Base-by-base conservation (phyloP, 768 basidiomycete genomes). In the Calocybe indica region DNA sequence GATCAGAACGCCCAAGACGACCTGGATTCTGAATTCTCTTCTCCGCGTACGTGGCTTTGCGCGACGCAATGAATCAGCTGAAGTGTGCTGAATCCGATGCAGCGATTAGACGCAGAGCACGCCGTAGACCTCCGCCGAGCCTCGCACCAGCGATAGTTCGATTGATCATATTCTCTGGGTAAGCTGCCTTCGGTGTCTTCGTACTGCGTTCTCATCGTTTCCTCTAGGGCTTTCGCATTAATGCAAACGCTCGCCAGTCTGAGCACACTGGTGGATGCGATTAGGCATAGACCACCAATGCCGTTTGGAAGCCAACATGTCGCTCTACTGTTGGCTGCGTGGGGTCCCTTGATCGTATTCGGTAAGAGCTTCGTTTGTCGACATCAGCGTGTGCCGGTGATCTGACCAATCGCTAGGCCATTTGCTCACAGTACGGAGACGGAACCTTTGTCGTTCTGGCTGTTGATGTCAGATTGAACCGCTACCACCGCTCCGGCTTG, bases 251-350 rank as follows among this genome's bases (percentile, higher is more conserved):
- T 83, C 15, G 67, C 74, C 7, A 70, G 71, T 40, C 65, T 81
- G 46, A 71, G 75, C 5, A 75, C 78, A 1, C 53, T 82, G 29
- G 59, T 82, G 35, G 80, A 83, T 56, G 66, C 80, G 35, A 68
- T 58, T 30, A 63, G 33, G 43, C 59, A 60, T 39, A 63, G 62
- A 1, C 43, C 61, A 15, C 80, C 83, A 2, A 62, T 73, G 10
- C 64, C 82, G 4, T 76, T 86, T 53, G 83, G 82, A 28, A 77
- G 82, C 29, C 83, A 86, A 50, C 80, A 86, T 58, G 57, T 86
- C 46, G 78, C 80, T 35, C 58, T 85, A 39, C 55, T 85, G 12
- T 61, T 83, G 22, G 71, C 67, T 7, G 80, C 71, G 7, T 85
- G 82, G 83, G 78, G 72, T 5, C 83, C 83, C 6, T 64, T 67